Base-by-base conservation (phyloP, 2,329 filamentous ascomycete species). In the Fusarium nelsonii region DNA sequence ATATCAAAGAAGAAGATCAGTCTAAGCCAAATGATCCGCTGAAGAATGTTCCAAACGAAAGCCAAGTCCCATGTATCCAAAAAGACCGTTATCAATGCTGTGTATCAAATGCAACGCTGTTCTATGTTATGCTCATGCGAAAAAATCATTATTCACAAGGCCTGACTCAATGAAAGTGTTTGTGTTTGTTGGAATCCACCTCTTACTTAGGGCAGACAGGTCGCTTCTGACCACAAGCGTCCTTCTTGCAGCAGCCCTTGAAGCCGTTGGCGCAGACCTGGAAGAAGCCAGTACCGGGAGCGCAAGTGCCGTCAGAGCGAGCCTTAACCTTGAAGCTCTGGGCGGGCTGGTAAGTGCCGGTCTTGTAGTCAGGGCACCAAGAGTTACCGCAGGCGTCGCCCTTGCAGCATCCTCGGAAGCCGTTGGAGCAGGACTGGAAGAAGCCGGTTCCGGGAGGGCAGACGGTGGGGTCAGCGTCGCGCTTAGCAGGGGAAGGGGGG, bases 241-340 rank as follows among this genome's bases (percentile, higher is more conserved):
- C 65, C 53, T 63, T 63, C 54, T 65, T 68, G 64, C 65, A 68
- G 65, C 65, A 67, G 15, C 64, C 64, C 30, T 65, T 66, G 41
- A 67, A 67, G 18, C 64, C 64, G 26, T 67, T 67, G 45, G 51
- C 32, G 23, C 64, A 67, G 8, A 56, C 51, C 63, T 67, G 64
- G 51, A 63, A 67, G 41, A 26, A 67, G 3, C 63, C 64, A 10
- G 46, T 63, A 6, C 50, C 46, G 2, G 57, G 51, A 20, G 50
- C 39, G 34, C 64, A 67, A 20, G 58, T 66, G 4, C 49, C 44
- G 28, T 39, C 33, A n/a, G 53, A 28, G 32, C 60, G 60, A 33
- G 44, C 12, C 61, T 63, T 63, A 37, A 68, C 37, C 54, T 65
- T 36, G 40, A 64, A 7, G 20, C 49, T 55, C 30, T 68, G 56